Base-by-base conservation (phyloP, 352 stramenopile genomes). In the Globisporangium irregulare region DNA sequence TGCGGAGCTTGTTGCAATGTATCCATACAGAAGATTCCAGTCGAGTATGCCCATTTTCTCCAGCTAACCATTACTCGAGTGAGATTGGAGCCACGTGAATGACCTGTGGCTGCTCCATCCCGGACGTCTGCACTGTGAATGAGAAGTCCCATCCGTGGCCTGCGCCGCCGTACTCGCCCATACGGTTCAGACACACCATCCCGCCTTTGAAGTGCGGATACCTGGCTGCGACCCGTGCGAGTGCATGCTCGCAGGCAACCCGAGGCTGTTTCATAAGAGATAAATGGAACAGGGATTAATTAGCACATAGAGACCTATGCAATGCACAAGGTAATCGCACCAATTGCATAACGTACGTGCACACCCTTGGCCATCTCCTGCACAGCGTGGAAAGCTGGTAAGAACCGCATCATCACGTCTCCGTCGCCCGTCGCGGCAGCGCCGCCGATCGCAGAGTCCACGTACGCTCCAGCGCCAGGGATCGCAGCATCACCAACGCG, bases 371-470 rank as follows among this genome's bases (percentile, higher is more conserved):
- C 86, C 87, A 95, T 95, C 62, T 94, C 84, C 62, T 93, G 81
- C 0, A 95, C 87, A 0, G 87, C 87, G 41, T 90, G 81, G 69
- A 90, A 95, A 18, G 92, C 86, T 5, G 91, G 92, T 36, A 96
- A 55, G 68, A 98, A 97, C 12, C 90, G 87, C 91, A 98, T 97
- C 90, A 98, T 97, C 32, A 98, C 72, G 69, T 97, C 92, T 27
- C 91, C 92, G 64, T 97, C 91, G 61, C 91, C 91, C 4, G 92
- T 98, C 8, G 87, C 88, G 22, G 91, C 92, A 32, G 87, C 87
- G 34, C 87, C 91, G 1, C 92, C 92, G 10, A 93, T 80, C 15
- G 73, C 68, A 24, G 80, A 92, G 61, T 97, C 90, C 12, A 95
- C 91, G 58, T 96, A 98, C 50, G 86, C 93, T 8, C 91, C 92